These are phyloP conservation scores for Fusarium verrucosum DNA, from an alignment of 2,329 filamentous ascomycete species.

Conservation along the genomic window DNA sequence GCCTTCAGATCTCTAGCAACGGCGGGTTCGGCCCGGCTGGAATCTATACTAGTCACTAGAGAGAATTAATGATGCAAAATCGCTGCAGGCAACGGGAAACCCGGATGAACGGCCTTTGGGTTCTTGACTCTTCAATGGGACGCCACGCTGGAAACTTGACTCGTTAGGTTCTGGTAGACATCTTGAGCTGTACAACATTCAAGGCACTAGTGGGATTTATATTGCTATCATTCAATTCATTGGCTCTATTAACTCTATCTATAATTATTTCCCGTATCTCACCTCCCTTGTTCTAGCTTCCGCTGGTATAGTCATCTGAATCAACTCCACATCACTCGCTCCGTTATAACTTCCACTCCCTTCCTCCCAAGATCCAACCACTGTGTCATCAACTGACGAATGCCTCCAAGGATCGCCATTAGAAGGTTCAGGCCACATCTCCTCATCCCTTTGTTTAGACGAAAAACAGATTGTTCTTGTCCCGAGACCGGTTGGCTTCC, in stretches of 20 bases:
- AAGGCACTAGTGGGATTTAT: accelerated
- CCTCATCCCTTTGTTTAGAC: neutral
- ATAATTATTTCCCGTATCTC: neutral
- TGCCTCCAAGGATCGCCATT: neutral
- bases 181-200: no score
- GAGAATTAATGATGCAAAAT: neutral
- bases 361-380: neutral
- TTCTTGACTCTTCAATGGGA: neutral
- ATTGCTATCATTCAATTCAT: no score
- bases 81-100: no score
- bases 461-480: neutral
- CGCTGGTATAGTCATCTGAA: neutral
- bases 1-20: neutral
- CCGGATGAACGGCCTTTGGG: no score
- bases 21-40: neutral
- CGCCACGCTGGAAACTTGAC: neutral
- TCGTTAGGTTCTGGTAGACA: no score
- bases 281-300: neutral
- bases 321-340: neutral
- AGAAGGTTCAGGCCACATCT: neutral
- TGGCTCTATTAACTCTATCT: neutral
- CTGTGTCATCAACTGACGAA: neutral
- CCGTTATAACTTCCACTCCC: neutral
- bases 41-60: accelerated
- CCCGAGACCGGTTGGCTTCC: neutral